Evolutionary conservation across 345 rosid species (phyloP).

Genomic region (Gossypium raimondii): DNA sequence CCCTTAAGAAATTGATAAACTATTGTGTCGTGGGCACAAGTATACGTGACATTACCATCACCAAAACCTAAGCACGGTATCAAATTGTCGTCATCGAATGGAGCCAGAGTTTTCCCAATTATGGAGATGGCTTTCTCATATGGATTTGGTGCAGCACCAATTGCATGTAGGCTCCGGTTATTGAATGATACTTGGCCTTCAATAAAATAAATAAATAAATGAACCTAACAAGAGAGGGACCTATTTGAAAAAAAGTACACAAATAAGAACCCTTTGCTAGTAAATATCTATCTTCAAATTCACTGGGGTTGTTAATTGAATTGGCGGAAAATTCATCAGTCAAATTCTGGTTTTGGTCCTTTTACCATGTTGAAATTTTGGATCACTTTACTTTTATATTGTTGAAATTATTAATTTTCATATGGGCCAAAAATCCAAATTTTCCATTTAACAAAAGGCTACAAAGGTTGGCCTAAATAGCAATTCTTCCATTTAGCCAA

Average conservation of each 20-base stretch:
- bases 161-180: slow-evolving; percentile 54
- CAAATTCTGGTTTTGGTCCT: too few relatives aligned
- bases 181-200: slow-evolving; percentile 54
- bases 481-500: too few relatives aligned
- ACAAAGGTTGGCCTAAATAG: too few relatives aligned
- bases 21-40: background rate
- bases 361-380: too few relatives aligned
- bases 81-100: slow-evolving; percentile 81
- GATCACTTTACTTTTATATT: too few relatives aligned
- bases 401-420: too few relatives aligned
- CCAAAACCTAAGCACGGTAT: slow-evolving; percentile 90
- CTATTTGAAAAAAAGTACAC: background rate
- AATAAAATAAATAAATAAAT: slow-evolving; percentile 14
- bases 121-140: slow-evolving; percentile 76
- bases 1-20: too few relatives aligned
- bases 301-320: background rate
- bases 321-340: background rate
- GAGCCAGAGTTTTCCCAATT: slow-evolving; percentile 75
- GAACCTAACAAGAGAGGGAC: background rate
- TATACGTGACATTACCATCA: slow-evolving; percentile 41
- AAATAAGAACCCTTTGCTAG: background rate
- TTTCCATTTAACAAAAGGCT: too few relatives aligned
- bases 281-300: background rate
- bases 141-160: slow-evolving; percentile 59
- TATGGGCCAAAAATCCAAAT: too few relatives aligned